These are phyloP conservation scores for Botrytis hyacinthi DNA, from an alignment of 2,329 filamentous ascomycete species.

Conservation along the genomic window DNA sequence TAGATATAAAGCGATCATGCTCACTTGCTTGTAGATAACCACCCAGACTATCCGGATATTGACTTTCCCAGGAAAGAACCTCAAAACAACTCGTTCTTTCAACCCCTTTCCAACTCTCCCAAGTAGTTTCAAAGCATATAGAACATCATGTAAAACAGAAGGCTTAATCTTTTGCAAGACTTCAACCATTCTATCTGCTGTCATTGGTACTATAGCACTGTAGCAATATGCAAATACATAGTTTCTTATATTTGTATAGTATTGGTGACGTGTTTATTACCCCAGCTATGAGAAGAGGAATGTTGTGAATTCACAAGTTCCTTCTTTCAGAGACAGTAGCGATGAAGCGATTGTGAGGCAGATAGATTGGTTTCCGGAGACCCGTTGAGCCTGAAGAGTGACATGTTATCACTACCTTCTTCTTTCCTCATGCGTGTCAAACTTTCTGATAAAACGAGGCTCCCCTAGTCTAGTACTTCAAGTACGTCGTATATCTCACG, in stretches of 20 bases:
- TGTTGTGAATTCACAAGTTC: conserved; percentile 51
- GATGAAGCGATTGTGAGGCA: conserved; percentile 51
- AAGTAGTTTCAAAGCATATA: conserved; percentile 58
- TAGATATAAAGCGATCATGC: fast-evolving
- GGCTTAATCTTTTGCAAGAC: conserved; percentile 45
- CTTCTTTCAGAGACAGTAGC: conserved; percentile 39
- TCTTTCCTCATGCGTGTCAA: background rate
- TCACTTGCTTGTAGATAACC: background rate
- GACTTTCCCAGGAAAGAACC: background rate
- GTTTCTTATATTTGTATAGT: conserved; percentile 50
- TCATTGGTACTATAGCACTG: conserved; percentile 55
- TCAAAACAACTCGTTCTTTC: background rate
- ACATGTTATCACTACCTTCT: conserved; percentile 27
- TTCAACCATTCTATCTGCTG: conserved; percentile 45
- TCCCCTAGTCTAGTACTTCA: background rate
- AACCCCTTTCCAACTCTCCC: background rate
- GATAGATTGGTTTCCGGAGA: conserved; percentile 60
- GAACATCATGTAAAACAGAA: conserved; percentile 41
- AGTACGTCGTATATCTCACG: conserved; percentile 9
- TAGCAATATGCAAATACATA: conserved; percentile 53
- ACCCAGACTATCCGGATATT: background rate
- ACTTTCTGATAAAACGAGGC: background rate
- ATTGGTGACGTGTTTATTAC: conserved; percentile 52
- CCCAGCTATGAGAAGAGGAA: conserved; percentile 59
- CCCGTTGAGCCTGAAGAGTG: conserved; percentile 51